Evolutionary conservation across 2,329 filamentous ascomycete species (phyloP).

Genomic region (Pyrenophora seminiperda): DNA sequence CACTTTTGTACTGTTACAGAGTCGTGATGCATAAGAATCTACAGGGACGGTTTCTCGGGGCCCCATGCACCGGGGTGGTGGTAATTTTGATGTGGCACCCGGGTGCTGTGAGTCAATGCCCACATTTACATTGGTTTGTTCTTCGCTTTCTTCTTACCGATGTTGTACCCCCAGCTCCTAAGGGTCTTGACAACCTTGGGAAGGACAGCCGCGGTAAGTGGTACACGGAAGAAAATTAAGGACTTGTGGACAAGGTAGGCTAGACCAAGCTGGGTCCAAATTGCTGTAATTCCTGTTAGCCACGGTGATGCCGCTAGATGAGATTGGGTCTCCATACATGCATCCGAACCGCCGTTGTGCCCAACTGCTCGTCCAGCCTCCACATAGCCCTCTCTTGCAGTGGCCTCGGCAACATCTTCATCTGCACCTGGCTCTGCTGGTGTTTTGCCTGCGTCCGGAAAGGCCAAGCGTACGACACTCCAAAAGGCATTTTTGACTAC

Average conservation of each 20-base stretch:
- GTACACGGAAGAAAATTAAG: slow-evolving; percentile 95
- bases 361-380: slow-evolving; percentile 67
- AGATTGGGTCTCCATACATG: slow-evolving; percentile 67
- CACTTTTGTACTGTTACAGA: slow-evolving; percentile 15
- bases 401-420: slow-evolving; percentile 34
- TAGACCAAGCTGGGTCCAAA: slow-evolving; percentile 85
- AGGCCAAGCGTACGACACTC: slow-evolving; percentile 64
- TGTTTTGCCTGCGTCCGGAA: slow-evolving; percentile 60
- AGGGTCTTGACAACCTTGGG: slow-evolving; percentile 93
- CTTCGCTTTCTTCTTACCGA: slow-evolving; percentile 72
- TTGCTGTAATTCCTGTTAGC: slow-evolving; percentile 52
- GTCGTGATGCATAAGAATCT: slow-evolving; percentile 17
- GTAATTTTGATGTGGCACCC: neutral
- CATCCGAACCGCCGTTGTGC: slow-evolving; percentile 64
- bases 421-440: slow-evolving; percentile 53
- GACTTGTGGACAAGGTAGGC: slow-evolving; percentile 98
- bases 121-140: neutral
- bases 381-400: slow-evolving; percentile 37
- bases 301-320: neutral
- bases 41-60: slow-evolving; percentile 1
- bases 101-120: neutral
- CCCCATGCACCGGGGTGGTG: neutral
- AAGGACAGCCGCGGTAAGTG: slow-evolving; percentile 84
- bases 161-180: slow-evolving; percentile 89
- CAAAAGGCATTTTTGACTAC: slow-evolving; percentile 66